Conservation (phyloP, 2,329 filamentous ascomycete species). For the Verticillium isaacii region DNA sequence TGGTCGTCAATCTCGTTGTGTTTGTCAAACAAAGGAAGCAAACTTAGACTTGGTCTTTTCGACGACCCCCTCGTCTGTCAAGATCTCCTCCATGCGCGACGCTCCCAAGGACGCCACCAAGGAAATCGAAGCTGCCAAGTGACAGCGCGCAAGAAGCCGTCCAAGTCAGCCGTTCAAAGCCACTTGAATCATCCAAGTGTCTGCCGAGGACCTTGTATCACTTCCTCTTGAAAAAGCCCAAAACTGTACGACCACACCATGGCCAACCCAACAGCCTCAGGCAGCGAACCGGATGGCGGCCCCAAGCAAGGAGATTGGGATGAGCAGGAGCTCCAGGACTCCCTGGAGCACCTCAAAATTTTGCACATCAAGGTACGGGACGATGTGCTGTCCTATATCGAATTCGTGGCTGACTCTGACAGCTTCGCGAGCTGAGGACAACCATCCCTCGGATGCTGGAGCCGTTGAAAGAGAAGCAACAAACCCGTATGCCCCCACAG, state of each 20-base stretch:
- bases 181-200: not conserved
- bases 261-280: not conserved
- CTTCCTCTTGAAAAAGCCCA: not conserved
- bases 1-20: not conserved
- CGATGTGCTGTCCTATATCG: no score
- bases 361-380: conserved; percentile 47
- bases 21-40: not conserved
- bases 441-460: conserved; percentile 46
- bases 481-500: conserved; percentile 39
- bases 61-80: no score
- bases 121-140: not conserved
- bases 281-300: not conserved
- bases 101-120: not conserved
- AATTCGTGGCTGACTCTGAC: not conserved
- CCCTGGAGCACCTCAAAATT: conserved; percentile 45
- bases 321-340: conserved; percentile 44
- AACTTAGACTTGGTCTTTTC: not conserved
- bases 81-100: not conserved
- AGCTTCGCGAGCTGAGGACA: conserved; percentile 43
- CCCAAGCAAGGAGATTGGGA: conserved; percentile 31
- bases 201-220: not conserved
- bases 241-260: not conserved
- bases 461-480: conserved; percentile 43
- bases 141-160: not conserved
- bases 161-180: not conserved